A percentile compares a stretch with the other conserved stretches of the same genome.
Conservation (phyloP, 129 eudicot genomes). For the Deinandra increscens region DNA sequence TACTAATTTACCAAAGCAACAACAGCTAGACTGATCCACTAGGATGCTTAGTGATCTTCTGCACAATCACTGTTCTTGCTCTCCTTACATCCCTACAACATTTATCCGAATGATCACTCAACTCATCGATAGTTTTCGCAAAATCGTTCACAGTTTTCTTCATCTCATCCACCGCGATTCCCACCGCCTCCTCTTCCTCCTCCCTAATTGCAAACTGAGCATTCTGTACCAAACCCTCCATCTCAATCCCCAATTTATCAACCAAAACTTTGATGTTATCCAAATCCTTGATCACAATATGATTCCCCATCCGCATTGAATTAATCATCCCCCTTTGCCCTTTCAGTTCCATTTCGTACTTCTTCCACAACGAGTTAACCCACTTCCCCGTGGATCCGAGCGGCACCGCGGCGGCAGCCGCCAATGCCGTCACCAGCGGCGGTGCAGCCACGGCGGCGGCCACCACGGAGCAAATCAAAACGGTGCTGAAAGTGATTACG, state of each 20-base stretch:
- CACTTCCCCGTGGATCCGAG: slow-evolving; percentile 84
- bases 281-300: slow-evolving; percentile 56
- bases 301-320: slow-evolving; percentile 62
- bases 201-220: slow-evolving; percentile 56
- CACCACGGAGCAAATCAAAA: slow-evolving; percentile 72
- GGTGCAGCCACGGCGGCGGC: slow-evolving; percentile 81
- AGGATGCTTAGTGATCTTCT: slow-evolving; percentile 65
- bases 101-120: slow-evolving; percentile 56
- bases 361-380: slow-evolving; percentile 70
- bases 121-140: slow-evolving; percentile 53
- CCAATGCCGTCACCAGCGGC: slow-evolving; percentile 62
- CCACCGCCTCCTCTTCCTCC: slow-evolving; percentile 56
- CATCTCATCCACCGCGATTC: slow-evolving; percentile 64
- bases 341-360: slow-evolving; percentile 50
- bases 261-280: slow-evolving; percentile 52
- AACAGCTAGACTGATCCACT: slow-evolving; percentile 36
- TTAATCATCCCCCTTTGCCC: slow-evolving; percentile 51
- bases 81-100: slow-evolving; percentile 60
- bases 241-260: slow-evolving; percentile 54
- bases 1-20: slow-evolving; percentile 15
- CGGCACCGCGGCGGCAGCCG: slow-evolving; percentile 80
- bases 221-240: slow-evolving; percentile 54
- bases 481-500: slow-evolving; percentile 56
- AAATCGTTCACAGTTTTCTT: slow-evolving; percentile 47
- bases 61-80: slow-evolving; percentile 63